phyloP scores from a whole-genome alignment of 192 early-diverging fungal species.

The Coemansia sp. region DNA sequence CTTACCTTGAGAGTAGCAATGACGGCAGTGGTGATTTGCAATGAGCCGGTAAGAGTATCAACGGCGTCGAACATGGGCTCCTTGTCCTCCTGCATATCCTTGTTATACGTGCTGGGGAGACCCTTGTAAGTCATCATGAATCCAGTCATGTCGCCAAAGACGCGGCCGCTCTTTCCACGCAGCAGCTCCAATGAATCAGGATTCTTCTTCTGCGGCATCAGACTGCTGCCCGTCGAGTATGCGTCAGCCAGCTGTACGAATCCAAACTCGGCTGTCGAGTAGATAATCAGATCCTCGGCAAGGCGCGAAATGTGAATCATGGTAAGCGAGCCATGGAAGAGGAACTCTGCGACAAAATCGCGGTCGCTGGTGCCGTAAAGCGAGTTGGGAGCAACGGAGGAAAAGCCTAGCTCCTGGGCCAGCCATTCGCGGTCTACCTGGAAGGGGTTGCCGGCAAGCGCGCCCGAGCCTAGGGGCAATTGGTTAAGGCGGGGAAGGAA shows the following conservation, averaged over 20 bases:
- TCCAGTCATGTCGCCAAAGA: conserved; percentile 92
- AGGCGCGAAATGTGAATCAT: conserved; percentile 91
- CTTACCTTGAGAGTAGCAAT: conserved; percentile 81
- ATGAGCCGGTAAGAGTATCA: conserved; percentile 82
- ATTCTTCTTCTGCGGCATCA: conserved; percentile 99
- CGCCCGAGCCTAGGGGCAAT: conserved; percentile 89
- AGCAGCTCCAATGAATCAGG: conserved; percentile 94
- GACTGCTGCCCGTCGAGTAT: conserved; percentile 93
- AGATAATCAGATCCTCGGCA: conserved; percentile 96
- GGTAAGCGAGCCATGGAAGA: conserved; percentile 88
- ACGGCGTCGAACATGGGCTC: conserved; percentile 97
- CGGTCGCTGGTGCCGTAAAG: conserved; percentile 91
- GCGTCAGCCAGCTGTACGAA: conserved; percentile 95
- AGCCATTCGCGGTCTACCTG: conserved; percentile 90
- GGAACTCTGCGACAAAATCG: conserved; percentile 96
- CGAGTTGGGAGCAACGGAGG: conserved; percentile 81
- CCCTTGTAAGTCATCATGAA: conserved; percentile 99
- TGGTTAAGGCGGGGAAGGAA: conserved; percentile 77
- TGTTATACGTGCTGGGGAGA: conserved; percentile 97
- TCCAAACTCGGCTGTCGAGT: conserved; percentile 88
- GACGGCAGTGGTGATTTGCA: conserved; percentile 92
- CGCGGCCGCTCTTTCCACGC: conserved; percentile 93
- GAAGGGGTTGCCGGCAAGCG: conserved; percentile 96
- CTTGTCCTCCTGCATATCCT: conserved; percentile 99
- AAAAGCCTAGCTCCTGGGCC: conserved; percentile 85